Evolutionary conservation across 768 basidiomycete species (phyloP).

Genomic region (Exsudoporus frostii): DNA sequence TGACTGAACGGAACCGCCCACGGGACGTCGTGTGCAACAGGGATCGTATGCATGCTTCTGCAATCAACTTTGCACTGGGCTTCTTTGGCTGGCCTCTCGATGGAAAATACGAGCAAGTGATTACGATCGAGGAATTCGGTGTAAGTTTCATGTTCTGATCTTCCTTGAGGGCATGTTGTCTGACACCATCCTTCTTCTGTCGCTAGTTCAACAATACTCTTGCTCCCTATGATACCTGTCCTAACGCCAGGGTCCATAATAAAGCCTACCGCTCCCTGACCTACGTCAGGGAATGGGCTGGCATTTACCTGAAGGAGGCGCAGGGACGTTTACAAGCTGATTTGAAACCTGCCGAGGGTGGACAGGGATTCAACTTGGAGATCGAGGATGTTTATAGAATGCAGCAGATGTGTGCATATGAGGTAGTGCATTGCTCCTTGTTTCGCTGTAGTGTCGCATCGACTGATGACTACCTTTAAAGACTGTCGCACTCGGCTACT

Average conservation of each 20-base stretch:
- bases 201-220: constrained; percentile 78
- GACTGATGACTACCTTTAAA: constrained; percentile 27
- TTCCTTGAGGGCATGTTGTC: neutral
- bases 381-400: constrained; percentile 71
- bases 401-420: constrained; percentile 84
- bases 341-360: constrained; percentile 30
- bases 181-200: neutral
- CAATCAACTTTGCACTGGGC: constrained; percentile 66
- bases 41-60: constrained; percentile 69
- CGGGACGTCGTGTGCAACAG: constrained; percentile 34
- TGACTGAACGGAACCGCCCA: neutral
- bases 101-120: constrained; percentile 70
- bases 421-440: constrained; percentile 40
- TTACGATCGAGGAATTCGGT: constrained; percentile 63
- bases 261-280: constrained; percentile 57
- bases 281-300: constrained; percentile 65
- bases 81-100: constrained; percentile 77
- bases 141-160: constrained; percentile 38
- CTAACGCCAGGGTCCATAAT: constrained; percentile 47
- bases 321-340: constrained; percentile 54
- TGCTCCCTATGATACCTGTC: constrained; percentile 80
- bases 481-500: constrained; percentile 91
- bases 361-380: constrained; percentile 54
- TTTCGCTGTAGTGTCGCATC: neutral
- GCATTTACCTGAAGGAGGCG: constrained; percentile 69